Conservation (phyloP, 2,329 filamentous ascomycete species). For the Colletotrichum trifolii region DNA sequence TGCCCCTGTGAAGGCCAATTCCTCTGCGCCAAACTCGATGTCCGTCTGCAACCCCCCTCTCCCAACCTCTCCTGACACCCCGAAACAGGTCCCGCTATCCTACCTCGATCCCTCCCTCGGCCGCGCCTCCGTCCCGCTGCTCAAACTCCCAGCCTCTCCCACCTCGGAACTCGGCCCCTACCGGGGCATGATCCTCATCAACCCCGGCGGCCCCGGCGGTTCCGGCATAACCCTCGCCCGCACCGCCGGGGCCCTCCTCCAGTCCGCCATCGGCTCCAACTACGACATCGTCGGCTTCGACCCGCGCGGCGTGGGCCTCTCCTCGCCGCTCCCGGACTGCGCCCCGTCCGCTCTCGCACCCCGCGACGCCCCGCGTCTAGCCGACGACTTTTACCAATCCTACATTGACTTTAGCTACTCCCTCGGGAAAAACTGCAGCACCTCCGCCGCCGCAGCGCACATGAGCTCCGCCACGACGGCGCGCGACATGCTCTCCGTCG, state of each 20-base stretch:
- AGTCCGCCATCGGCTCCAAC: slow-evolving; percentile 37
- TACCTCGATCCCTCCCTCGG: slow-evolving; percentile 45
- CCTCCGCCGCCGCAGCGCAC: slow-evolving; percentile 36
- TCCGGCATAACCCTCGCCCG: slow-evolving; percentile 49
- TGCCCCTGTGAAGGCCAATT: slow-evolving; percentile 48
- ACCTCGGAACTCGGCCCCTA: slow-evolving; percentile 49
- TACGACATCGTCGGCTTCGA: slow-evolving; percentile 58
- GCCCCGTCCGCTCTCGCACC: slow-evolving; percentile 32
- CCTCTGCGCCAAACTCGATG: slow-evolving; percentile 52
- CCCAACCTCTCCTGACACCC: not conserved
- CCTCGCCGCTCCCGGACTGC: slow-evolving; percentile 52
- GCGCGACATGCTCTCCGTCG: slow-evolving; percentile 56
- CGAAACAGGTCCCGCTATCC: slow-evolving; percentile 50
- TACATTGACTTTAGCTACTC: slow-evolving; percentile 9
- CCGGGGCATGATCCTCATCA: slow-evolving; percentile 54
- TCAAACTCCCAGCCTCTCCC: slow-evolving; percentile 51
- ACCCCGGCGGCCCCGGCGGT: slow-evolving; percentile 58
- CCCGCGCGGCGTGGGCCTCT: slow-evolving; percentile 53
- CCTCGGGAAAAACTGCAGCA: slow-evolving; percentile 9
- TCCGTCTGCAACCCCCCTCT: not conserved
- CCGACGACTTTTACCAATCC: slow-evolving; percentile 1
- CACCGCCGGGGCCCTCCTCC: slow-evolving; percentile 42
- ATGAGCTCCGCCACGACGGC: slow-evolving; percentile 52
- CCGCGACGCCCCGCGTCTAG: slow-evolving; percentile 2
- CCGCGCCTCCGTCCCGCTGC: slow-evolving; percentile 50